phyloP scores from a whole-genome alignment of 352 stramenopile species.

The Globisporangium radiosum region DNA sequence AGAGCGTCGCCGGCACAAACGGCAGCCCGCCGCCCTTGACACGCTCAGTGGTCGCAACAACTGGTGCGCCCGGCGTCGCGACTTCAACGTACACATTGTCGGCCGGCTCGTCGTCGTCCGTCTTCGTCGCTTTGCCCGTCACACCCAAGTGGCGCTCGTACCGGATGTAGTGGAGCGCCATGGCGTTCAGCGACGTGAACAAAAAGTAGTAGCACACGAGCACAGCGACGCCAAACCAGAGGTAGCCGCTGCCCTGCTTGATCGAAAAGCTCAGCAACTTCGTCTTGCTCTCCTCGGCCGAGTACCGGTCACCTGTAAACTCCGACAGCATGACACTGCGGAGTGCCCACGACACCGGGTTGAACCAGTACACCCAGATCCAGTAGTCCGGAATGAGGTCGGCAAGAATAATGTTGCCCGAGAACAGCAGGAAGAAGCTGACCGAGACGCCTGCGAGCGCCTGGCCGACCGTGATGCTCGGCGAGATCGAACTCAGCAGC shows the following conservation, averaged over 20 bases:
- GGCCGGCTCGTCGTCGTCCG: background rate
- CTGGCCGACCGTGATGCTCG: constrained; percentile 25
- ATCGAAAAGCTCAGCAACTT: constrained; percentile 22
- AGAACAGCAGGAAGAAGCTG: constrained; percentile 35
- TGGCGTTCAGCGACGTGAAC: constrained; percentile 20
- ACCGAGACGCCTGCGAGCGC: constrained; percentile 26
- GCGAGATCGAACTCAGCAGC: constrained; percentile 21
- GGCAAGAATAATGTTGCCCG: constrained; percentile 26
- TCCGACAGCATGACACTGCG: constrained; percentile 24
- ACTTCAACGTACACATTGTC: background rate
- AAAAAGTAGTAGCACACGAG: constrained; percentile 21
- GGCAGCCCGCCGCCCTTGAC: constrained; percentile 4
- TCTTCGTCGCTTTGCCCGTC: no score
- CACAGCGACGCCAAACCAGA: constrained; percentile 20
- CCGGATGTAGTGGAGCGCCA: constrained; percentile 11
- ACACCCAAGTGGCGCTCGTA: no score
- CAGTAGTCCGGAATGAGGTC: constrained; percentile 28
- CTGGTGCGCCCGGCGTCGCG: background rate
- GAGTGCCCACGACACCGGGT: constrained; percentile 35
- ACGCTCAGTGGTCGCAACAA: background rate
- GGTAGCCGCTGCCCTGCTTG: constrained; percentile 19
- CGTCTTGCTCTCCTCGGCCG: constrained; percentile 19
- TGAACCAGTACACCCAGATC: constrained; percentile 46
- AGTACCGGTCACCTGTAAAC: constrained; percentile 17
- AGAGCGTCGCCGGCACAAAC: constrained; percentile 31